A percentile compares a stretch with the other conserved stretches of the same genome.
phyloP scores from a whole-genome alignment of 2,329 filamentous ascomycete genomes.

The Fonsecaea erecta region DNA sequence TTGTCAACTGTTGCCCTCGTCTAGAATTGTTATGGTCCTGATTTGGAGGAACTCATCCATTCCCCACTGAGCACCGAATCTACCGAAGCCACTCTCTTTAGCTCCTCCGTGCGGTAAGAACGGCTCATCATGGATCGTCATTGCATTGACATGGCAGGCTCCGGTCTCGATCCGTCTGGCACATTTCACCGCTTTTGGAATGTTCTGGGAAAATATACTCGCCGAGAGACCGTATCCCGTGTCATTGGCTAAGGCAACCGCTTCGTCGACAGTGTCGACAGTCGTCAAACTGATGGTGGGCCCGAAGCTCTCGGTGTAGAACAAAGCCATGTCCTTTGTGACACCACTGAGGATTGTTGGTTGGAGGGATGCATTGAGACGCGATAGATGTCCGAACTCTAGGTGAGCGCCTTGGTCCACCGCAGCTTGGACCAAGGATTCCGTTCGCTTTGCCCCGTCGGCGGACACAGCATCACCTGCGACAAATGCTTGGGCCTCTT shows the following conservation, averaged over 20 bases:
- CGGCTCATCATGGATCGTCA: conserved; percentile 45
- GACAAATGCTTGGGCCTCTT: neutral
- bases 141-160: conserved; percentile 62
- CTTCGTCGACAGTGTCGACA: conserved; percentile 47
- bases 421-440: conserved; percentile 59
- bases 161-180: conserved; percentile 61
- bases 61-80: conserved; percentile 60
- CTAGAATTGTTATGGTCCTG: conserved; percentile 53
- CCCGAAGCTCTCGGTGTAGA: conserved; percentile 57
- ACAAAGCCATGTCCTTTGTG: conserved; percentile 62
- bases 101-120: conserved; percentile 69
- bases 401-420: conserved; percentile 63
- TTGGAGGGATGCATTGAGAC: conserved; percentile 42
- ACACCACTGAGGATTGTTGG: conserved; percentile 65
- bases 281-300: conserved; percentile 46
- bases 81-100: conserved; percentile 72
- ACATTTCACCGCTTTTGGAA: conserved; percentile 54
- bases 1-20: conserved; percentile 39
- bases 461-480: neutral
- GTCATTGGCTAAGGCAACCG: conserved; percentile 45
- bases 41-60: conserved; percentile 66
- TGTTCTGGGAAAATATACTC: conserved; percentile 48
- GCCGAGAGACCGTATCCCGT: conserved; percentile 49
- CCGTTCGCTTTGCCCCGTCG: conserved; percentile 46
- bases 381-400: conserved; percentile 43